Conservation (phyloP, 129 eudicot genomes). For the Saposhnikovia divaricata region DNA sequence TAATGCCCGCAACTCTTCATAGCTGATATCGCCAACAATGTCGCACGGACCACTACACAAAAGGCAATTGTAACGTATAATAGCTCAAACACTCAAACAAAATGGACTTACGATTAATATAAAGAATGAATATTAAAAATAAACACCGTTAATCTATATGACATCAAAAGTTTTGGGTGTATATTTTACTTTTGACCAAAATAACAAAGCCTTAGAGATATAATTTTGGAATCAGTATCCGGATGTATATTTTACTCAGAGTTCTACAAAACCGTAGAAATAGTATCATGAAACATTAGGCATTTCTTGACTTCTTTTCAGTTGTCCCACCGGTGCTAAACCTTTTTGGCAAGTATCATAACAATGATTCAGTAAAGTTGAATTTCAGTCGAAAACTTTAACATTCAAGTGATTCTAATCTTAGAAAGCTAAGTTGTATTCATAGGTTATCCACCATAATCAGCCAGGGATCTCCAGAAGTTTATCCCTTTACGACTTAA, state of each 20-base stretch:
- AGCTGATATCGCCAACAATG: conserved; percentile 83
- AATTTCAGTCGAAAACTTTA: neutral
- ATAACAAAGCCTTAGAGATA: neutral
- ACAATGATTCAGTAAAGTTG: neutral
- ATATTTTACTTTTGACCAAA: no score
- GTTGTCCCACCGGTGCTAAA: neutral
- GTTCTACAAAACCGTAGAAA: neutral
- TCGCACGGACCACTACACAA: conserved; percentile 82
- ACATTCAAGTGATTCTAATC: neutral
- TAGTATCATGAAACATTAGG: neutral
- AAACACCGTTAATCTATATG: neutral
- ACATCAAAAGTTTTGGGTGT: no score
- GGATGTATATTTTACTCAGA: neutral
- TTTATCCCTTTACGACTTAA: neutral
- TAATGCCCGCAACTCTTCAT: conserved; percentile 74
- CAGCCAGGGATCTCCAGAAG: neutral
- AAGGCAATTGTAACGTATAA: neutral
- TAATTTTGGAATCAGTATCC: neutral
- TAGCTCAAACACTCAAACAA: neutral
- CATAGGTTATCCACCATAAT: neutral
- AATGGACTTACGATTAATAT: neutral
- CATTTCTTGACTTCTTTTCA: neutral
- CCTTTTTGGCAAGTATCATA: neutral
- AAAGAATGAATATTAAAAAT: neutral
- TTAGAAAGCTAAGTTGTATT: neutral